Evolutionary conservation across 2,329 filamentous ascomycete genomes (phyloP).

Genomic region (Tolypocladium capitatum): DNA sequence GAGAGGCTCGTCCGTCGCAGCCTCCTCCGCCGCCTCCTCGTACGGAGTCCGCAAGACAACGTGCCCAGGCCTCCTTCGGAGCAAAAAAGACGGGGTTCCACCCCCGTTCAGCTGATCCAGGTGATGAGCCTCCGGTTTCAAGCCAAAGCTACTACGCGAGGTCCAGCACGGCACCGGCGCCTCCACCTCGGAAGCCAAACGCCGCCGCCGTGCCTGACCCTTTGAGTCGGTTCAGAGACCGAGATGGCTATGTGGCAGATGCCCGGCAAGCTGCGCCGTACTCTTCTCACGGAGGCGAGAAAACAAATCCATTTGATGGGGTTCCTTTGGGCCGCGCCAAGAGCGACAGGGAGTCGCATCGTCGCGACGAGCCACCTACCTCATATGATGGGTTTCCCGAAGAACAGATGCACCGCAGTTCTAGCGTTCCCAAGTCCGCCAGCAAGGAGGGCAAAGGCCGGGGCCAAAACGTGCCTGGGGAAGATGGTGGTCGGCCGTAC

Average conservation of each 20-base stretch:
- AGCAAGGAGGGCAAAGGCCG: neutral
- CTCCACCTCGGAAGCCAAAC: conserved; percentile 5
- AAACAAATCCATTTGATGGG: conserved; percentile 42
- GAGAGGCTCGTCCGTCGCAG: conserved; percentile 12
- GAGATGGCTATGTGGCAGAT: conserved; percentile 25
- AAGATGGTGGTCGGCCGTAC: neutral
- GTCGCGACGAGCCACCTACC: conserved; percentile 11
- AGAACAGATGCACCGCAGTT: conserved; percentile 15
- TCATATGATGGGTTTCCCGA: conserved; percentile 10
- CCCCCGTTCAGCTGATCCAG: conserved; percentile 31
- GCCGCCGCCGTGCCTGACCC: conserved; percentile 28
- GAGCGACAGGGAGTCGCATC: conserved; percentile 27
- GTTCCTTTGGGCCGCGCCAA: conserved; percentile 28
- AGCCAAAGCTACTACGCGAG: conserved; percentile 37
- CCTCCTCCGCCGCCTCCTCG: conserved; percentile 21
- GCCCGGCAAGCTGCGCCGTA: conserved; percentile 46
- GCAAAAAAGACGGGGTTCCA: conserved; percentile 34
- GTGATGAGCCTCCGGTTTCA: conserved; percentile 37
- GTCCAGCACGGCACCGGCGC: conserved; percentile 8
- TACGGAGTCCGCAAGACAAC: conserved; percentile 38
- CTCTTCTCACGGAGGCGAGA: conserved; percentile 41
- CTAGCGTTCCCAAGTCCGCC: conserved; percentile 16
- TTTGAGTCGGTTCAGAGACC: conserved; percentile 30
- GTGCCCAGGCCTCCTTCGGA: conserved; percentile 42
- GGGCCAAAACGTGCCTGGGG: neutral